Base-by-base conservation (phyloP, 176 grass and related monocot species). In the Ensete glaucum region DNA sequence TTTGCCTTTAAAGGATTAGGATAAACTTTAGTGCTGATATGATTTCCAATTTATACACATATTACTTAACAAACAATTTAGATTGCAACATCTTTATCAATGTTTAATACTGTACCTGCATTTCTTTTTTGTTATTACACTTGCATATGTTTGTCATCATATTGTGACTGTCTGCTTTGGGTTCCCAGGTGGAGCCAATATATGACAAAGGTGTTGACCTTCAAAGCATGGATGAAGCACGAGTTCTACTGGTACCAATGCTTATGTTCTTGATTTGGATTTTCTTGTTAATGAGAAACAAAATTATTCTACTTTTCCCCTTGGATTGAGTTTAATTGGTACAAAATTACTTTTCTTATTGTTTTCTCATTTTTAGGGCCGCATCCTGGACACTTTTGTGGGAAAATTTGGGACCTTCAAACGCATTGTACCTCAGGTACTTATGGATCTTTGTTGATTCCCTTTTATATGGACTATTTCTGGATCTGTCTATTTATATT, bases 321-420 rank as follows among this genome's bases (percentile, higher is more conserved):
- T 48, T 16, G 48, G 54, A 25, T 63, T 10, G 2, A 3, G 11
- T 26, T 34, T 74, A 23, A 6, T 27, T 70, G 56, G 78, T 79
- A 12, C 14, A 54, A 43, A 50, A 50, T 69, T 50, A 9, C 3
- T 16, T 51, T 50, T 70, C 69, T 69, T 54, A 76, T 71, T 76
- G 75, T 68, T 13, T 9, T 48, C 43, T 19, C 23, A 9, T 17
- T 57, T 77, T 54, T 78, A 99, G 95, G 90, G 91, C 19, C 88
- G 95, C 62, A 99, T 99, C 85, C 88, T 99, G 80, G 95, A 99
- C 76, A 91, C 95, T 73, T 99, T 99, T 77, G 95, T 99, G 77
- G 88, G 95, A 50, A 99, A 99, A 78, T 94, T 94, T 64, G 87
- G 95, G 75, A 94, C 91, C 34, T 82, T 99, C 77, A 99, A 91